Conservation (phyloP, 345 rosid genomes). For the Rhodamnia rubescens region DNA sequence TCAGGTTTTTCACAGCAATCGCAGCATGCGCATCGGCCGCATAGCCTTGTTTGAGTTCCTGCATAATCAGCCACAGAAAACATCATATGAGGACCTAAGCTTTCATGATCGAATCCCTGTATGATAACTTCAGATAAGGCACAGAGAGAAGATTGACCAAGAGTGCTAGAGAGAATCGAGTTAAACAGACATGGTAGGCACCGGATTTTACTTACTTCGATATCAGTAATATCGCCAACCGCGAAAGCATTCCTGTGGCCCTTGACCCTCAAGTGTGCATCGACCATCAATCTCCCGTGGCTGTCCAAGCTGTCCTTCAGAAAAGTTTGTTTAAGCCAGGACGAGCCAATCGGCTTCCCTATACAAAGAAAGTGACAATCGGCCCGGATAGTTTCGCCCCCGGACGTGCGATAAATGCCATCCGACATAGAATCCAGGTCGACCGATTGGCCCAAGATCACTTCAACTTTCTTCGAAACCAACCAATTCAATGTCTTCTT, state of each 20-base stretch:
- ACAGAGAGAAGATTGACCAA: neutral
- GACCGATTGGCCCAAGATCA: constrained; percentile 52
- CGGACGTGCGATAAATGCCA: constrained; percentile 37
- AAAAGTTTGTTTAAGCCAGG: constrained; percentile 54
- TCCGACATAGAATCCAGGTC: constrained; percentile 41
- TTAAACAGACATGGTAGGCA: neutral
- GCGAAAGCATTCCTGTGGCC: constrained; percentile 48
- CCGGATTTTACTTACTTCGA: constrained; percentile 33
- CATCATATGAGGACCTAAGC: neutral
- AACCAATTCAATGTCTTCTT: constrained; percentile 63
- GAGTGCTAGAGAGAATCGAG: neutral
- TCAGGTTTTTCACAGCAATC: constrained; percentile 24
- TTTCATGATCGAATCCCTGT: neutral
- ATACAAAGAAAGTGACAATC: constrained; percentile 72
- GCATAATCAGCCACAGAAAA: neutral
- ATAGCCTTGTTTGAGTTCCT: constrained; percentile 40
- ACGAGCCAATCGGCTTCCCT: constrained; percentile 51
- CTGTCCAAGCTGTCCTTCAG: constrained; percentile 44
- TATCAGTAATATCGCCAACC: constrained; percentile 66
- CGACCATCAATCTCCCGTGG: constrained; percentile 63
- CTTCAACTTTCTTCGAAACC: constrained; percentile 55
- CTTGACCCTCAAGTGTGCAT: constrained; percentile 48
- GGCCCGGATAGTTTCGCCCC: constrained; percentile 54
- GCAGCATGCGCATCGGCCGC: constrained; percentile 21
- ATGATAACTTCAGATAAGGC: neutral